phyloP scores from a whole-genome alignment of 2,329 filamentous ascomycete genomes.

The Mollisiaceae sp. region DNA sequence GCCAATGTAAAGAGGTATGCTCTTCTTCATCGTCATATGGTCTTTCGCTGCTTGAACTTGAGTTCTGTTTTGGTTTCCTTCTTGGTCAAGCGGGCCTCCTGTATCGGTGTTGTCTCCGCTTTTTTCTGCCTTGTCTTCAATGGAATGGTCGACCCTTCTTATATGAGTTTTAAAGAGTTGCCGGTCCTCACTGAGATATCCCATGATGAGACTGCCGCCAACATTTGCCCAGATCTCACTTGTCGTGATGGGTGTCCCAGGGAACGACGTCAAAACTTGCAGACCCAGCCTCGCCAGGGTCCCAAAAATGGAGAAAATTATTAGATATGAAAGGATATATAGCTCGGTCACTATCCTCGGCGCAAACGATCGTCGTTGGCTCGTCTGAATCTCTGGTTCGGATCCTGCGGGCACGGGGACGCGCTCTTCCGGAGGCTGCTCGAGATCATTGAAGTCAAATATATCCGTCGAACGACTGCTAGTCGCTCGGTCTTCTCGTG shows the following conservation, averaged over 20 bases:
- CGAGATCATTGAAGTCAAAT: neutral
- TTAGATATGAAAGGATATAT: slow-evolving; percentile 77
- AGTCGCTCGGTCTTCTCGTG: slow-evolving; percentile 10
- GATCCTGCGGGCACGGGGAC: neutral
- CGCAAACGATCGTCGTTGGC: neutral
- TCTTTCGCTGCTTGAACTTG: slow-evolving; percentile 53
- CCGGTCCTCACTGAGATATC: slow-evolving; percentile 78
- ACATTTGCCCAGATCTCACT: slow-evolving; percentile 85
- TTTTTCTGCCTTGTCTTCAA: neutral
- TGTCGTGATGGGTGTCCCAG: slow-evolving; percentile 72
- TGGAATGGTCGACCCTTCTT: neutral
- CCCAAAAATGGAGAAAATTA: slow-evolving; percentile 84
- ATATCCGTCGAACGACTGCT: neutral
- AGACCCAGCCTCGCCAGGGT: slow-evolving; percentile 81
- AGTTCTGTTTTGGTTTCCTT: slow-evolving; percentile 25
- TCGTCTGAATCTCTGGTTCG: neutral
- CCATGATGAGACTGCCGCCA: slow-evolving; percentile 77
- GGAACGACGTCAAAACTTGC: slow-evolving; percentile 76
- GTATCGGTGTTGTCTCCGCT: neutral
- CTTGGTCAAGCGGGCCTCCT: neutral
- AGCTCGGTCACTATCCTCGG: slow-evolving; percentile 55
- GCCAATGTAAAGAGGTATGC: slow-evolving; percentile 83
- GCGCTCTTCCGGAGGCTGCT: neutral
- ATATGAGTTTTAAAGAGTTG: slow-evolving; percentile 61
- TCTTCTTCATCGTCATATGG: slow-evolving; percentile 73